phyloP scores from a whole-genome alignment of 306 rosid genomes.

The Prunus mira region DNA sequence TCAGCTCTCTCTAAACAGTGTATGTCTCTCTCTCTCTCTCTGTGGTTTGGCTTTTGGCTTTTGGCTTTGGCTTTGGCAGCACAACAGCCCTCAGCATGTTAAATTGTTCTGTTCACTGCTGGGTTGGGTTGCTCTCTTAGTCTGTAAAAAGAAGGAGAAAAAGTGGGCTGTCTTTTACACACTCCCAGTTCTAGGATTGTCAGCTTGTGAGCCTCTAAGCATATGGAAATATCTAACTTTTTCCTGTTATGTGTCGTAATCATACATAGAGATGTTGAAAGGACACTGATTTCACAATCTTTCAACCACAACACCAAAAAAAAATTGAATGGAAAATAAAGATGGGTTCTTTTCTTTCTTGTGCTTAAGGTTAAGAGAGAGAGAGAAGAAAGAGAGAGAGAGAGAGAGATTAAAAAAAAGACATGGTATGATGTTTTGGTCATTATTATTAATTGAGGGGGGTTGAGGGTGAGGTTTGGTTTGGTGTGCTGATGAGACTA shows the following conservation, averaged over 20 bases:
- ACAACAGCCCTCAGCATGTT: constrained; percentile 38
- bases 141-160: constrained; percentile 25
- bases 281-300: constrained; percentile 54
- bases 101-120: constrained; percentile 42
- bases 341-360: constrained; percentile 13
- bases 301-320: neutral
- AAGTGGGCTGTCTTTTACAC: constrained; percentile 74
- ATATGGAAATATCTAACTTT: constrained; percentile 38
- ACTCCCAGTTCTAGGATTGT: constrained; percentile 78
- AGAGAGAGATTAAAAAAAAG: neutral
- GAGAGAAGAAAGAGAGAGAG: neutral
- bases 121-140: constrained; percentile 38
- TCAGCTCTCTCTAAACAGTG: constrained; percentile 37
- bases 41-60: no score
- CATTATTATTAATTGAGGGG: neutral
- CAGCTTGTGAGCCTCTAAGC: constrained; percentile 51
- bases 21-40: constrained; percentile 13
- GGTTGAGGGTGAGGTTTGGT: constrained; percentile 7
- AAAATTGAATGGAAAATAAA: neutral
- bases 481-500: constrained; percentile 38
- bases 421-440: constrained; percentile 1
- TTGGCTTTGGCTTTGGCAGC: constrained; percentile 28
- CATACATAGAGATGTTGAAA: constrained; percentile 59
- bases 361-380: neutral
- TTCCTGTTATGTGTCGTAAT: constrained; percentile 34